Conservation (phyloP, 495 filamentous ascomycete genomes). For the Pseudotulostoma volvatum region DNA sequence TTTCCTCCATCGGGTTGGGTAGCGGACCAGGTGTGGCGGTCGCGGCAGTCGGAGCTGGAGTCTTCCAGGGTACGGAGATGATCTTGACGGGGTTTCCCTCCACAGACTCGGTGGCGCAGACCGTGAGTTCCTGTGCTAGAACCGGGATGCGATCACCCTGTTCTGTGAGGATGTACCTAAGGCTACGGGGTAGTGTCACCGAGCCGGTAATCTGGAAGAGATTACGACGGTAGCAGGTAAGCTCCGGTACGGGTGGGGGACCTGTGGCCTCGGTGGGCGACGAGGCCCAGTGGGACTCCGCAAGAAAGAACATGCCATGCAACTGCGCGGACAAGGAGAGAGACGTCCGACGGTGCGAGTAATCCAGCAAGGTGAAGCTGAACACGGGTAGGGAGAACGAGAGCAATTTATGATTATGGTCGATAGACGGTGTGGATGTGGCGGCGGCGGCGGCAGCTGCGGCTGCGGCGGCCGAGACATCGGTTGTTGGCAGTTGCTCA, state of each 20-base stretch:
- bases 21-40: constrained; percentile 33
- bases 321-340: constrained; percentile 64
- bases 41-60: constrained; percentile 48
- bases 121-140: constrained; percentile 55
- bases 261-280: constrained; percentile 8
- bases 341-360: constrained; percentile 40
- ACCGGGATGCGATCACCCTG: constrained; percentile 61
- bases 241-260: constrained; percentile 47
- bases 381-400: constrained; percentile 58
- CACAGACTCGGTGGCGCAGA: constrained; percentile 80
- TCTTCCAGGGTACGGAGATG: constrained; percentile 88
- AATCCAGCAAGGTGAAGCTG: constrained; percentile 54
- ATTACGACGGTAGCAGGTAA: constrained; percentile 86
- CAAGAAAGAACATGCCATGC: constrained; percentile 91
- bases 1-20: constrained; percentile 37
- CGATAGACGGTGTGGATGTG: constrained; percentile 29
- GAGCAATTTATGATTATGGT: constrained; percentile 64
- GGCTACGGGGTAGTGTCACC: constrained; percentile 55
- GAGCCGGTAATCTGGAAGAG: constrained; percentile 78
- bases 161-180: constrained; percentile 61
- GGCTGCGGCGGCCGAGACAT: constrained; percentile 5
- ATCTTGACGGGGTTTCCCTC: constrained; percentile 80
- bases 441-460: too few species aligned
- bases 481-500: not conserved
- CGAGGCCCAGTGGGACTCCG: constrained; percentile 47